A percentile compares a stretch with the other conserved stretches of the same genome.
phyloP scores from a whole-genome alignment of 129 eudicot species.

The Pulicaria dysenterica region DNA sequence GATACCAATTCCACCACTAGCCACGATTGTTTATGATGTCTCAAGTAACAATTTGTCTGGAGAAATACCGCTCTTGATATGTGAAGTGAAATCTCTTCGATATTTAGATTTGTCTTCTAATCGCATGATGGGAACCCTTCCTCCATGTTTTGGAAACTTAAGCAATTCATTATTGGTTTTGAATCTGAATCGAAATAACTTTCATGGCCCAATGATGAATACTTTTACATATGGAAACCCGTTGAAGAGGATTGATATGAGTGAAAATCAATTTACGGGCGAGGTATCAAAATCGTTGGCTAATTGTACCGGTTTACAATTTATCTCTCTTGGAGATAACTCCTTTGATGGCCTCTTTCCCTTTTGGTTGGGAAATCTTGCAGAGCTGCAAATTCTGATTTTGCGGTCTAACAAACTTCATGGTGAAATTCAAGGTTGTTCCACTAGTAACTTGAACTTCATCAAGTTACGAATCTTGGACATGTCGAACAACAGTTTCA shows the following conservation, averaged over 20 bases:
- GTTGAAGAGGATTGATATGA: constrained; percentile 23
- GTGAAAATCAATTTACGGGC: constrained; percentile 26
- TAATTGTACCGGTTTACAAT: constrained; percentile 26
- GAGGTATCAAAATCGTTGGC: constrained; percentile 28
- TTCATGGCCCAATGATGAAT: constrained; percentile 33
- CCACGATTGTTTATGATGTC: neutral
- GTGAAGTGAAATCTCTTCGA: constrained; percentile 5
- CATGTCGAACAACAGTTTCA: constrained; percentile 33
- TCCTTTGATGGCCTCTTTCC: constrained; percentile 30
- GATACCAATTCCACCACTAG: constrained; percentile 23
- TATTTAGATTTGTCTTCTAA: constrained; percentile 31
- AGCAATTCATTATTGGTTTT: constrained; percentile 14
- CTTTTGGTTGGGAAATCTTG: constrained; percentile 24
- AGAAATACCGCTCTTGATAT: constrained; percentile 27
- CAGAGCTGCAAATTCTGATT: constrained; percentile 29
- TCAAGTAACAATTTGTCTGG: constrained; percentile 23
- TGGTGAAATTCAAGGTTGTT: constrained; percentile 7
- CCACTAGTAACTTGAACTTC: neutral
- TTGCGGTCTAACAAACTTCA: constrained; percentile 30
- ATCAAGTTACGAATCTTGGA: constrained; percentile 32
- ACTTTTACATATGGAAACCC: constrained; percentile 6
- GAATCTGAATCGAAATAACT: constrained; percentile 25
- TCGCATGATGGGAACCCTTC: constrained; percentile 34
- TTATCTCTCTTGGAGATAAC: constrained; percentile 35
- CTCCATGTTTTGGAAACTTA: constrained; percentile 29